phyloP scores from a whole-genome alignment of 805 yeast genomes.

The Yamadazyma akitaensis region DNA sequence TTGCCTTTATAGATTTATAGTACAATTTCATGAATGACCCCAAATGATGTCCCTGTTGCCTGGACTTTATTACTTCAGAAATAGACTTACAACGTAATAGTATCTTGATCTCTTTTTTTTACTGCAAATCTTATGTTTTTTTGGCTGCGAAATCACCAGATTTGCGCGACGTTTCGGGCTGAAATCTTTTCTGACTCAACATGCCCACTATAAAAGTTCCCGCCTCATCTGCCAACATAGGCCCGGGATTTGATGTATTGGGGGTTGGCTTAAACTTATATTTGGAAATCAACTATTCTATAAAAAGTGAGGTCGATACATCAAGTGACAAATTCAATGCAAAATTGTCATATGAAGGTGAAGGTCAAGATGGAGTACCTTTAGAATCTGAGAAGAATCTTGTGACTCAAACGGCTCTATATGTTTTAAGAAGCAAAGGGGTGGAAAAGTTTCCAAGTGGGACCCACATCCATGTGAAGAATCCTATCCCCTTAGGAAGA shows the following conservation, averaged over 20 bases:
- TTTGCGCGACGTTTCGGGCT: slow-evolving; percentile 1
- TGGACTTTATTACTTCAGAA: too few species aligned
- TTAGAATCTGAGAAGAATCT: slow-evolving; percentile 72
- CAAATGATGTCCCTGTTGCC: too few species aligned
- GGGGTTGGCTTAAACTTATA: slow-evolving; percentile 84
- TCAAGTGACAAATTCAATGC: slow-evolving; percentile 66
- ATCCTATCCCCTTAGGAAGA: slow-evolving; percentile 95
- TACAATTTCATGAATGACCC: background rate
- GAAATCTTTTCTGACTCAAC: slow-evolving; percentile 2
- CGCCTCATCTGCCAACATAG: slow-evolving; percentile 96
- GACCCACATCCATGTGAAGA: slow-evolving; percentile 72
- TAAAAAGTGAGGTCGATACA: slow-evolving; percentile 52
- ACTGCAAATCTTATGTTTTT: background rate
- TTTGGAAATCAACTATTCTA: slow-evolving; percentile 63
- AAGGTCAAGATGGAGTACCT: slow-evolving; percentile 82
- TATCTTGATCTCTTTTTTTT: background rate
- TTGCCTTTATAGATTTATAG: background rate
- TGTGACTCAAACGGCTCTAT: slow-evolving; percentile 89
- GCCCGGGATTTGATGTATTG: slow-evolving; percentile 96
- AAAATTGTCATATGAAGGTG: slow-evolving; percentile 66
- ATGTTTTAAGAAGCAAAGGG: slow-evolving; percentile 82
- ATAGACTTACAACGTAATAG: too few species aligned
- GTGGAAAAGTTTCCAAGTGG: slow-evolving; percentile 77
- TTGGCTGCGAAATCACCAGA: slow-evolving; percentile 2
- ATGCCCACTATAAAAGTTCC: slow-evolving; percentile 62